Evolutionary conservation across 352 stramenopile species (phyloP).

Genomic region (Aphanomyces cochlioides): DNA sequence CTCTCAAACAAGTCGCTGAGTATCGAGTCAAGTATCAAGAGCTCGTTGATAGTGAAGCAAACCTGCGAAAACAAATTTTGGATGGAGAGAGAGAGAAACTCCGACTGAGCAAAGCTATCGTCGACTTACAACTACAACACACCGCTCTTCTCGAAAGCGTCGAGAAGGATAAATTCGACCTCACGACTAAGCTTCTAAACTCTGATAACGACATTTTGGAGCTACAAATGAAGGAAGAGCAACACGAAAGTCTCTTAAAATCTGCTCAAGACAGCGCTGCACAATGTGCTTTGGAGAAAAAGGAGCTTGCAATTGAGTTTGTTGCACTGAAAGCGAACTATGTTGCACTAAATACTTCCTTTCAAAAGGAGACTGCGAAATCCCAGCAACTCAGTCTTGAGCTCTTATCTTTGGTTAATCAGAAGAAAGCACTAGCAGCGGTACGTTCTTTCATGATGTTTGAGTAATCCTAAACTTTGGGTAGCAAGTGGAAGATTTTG

Average conservation of each 20-base stretch:
- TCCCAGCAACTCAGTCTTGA: conserved; percentile 68
- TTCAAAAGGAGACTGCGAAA: conserved; percentile 47
- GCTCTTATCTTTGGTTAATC: conserved; percentile 61
- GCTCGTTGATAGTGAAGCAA: conserved; percentile 59
- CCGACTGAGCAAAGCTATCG: conserved; percentile 57
- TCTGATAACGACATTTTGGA: conserved; percentile 60
- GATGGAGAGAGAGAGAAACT: conserved; percentile 65
- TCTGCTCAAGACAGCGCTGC: background rate
- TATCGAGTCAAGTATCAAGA: conserved; percentile 56
- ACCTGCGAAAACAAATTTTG: conserved; percentile 55
- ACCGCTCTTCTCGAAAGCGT: conserved; percentile 42
- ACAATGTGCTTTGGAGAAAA: background rate
- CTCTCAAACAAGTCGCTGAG: conserved; percentile 40
- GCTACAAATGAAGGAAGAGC: conserved; percentile 40
- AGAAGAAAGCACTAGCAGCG: conserved; percentile 44
- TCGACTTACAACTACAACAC: conserved; percentile 59
- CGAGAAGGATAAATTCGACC: conserved; percentile 58
- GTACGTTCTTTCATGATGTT: background rate
- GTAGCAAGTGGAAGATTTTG: conserved; percentile 18
- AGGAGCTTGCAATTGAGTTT: conserved; percentile 31
- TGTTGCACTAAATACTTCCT: conserved; percentile 34
- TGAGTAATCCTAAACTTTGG: background rate
- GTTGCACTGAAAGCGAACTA: conserved; percentile 31
- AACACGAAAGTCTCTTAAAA: conserved; percentile 1
- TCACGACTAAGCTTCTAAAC: conserved; percentile 57